Base-by-base conservation (phyloP, 2,329 filamentous ascomycete species). In the Trichophyton schoenleinii region DNA sequence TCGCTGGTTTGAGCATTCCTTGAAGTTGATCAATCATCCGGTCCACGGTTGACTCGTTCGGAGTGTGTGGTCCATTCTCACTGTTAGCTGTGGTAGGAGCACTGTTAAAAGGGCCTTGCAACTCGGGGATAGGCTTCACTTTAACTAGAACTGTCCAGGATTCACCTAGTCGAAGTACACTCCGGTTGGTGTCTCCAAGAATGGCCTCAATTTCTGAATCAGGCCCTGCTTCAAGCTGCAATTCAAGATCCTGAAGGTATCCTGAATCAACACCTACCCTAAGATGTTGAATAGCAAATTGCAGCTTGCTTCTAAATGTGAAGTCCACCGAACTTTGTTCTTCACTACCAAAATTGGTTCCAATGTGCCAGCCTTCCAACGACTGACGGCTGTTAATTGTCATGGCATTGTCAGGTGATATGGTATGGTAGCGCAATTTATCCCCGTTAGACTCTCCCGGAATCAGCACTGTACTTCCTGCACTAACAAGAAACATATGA, bases 401-500 rank as follows among this genome's bases (percentile, higher is more conserved):
- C 11, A 70, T 64, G 2, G 63, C 63, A 28, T 60, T 52, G 25
- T 69, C 66, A 2, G 71, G 69, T 11, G 71, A 70, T 34, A 74
- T 66, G 0, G 72, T 70, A 61, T 74, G 72, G 36, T 74, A 66
- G 15, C 70, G 68, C 28, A 74, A 64, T 8, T 64, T 65, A 3
- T 65, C 64, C 41, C 70, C 63, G 13, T 67, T 64, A 31, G 59
- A 61, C 41, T 67, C 64, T n/a, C 68, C 62, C 6, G 62, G 61
- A 8, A 70, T 59, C 13, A 64, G 63, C 6, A 63, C 62, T 41
- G 61, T 64, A 4, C 66, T 60, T 8, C 64, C 64, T 3, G 67
- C 61, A 28, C 72, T 72, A 28, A 74, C 52, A 9, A 73, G 63
- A 58, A 74, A 70, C 36, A 73, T 59, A 64, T 74, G 72, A 20